Evolutionary conservation across 2,329 filamentous ascomycete genomes (phyloP).

Genomic region (Aspergillus texensis): DNA sequence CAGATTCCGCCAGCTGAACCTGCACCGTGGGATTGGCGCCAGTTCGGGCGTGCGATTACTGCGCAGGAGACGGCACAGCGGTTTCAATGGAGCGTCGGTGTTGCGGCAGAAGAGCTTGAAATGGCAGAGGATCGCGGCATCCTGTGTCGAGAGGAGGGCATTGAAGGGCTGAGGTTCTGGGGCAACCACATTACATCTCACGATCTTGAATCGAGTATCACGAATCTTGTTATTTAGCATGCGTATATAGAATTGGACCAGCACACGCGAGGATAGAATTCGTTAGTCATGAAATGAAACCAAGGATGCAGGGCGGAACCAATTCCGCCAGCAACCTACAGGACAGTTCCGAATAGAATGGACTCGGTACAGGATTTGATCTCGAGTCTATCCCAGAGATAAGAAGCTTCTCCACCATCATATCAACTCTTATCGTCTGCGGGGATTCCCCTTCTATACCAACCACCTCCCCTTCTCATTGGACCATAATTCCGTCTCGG

Average conservation of each 20-base stretch:
- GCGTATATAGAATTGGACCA: background rate
- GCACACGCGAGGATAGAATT: background rate
- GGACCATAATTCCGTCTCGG: background rate
- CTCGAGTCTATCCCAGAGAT: background rate
- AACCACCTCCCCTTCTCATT: background rate
- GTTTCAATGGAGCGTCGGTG: conserved; percentile 96
- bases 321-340: background rate
- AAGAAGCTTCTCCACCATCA: background rate
- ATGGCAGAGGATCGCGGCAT: conserved; percentile 93
- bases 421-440: background rate
- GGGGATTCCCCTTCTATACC: background rate
- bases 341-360: too few species aligned
- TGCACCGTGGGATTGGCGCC: conserved; percentile 72
- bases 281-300: background rate
- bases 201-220: conserved; percentile 6
- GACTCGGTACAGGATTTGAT: background rate
- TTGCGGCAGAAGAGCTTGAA: conserved; percentile 91
- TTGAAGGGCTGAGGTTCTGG: conserved; percentile 93
- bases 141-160: conserved; percentile 85
- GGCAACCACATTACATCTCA: conserved; percentile 62
- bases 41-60: conserved; percentile 82
- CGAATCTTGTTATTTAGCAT: conserved; percentile 3
- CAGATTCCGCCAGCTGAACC: conserved; percentile 65
- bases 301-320: background rate
- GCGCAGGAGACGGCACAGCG: conserved; percentile 84